Conservation (phyloP, 2,329 filamentous ascomycete species). For the Verticillium dahliae region DNA sequence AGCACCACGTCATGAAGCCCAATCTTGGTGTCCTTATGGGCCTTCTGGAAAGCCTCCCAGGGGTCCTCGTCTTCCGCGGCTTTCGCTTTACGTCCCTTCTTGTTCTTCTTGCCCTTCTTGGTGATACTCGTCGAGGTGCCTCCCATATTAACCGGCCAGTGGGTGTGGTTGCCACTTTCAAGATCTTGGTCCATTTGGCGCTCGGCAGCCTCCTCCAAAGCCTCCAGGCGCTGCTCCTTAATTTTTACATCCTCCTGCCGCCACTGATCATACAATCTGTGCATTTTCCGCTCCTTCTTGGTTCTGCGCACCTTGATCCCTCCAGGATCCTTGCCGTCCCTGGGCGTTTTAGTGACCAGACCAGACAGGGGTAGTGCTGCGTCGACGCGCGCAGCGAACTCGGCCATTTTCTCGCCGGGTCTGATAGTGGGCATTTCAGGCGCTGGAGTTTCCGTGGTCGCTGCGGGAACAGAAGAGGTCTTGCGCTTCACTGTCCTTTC, state of each 20-base stretch:
- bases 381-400: slow-evolving; percentile 79
- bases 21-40: slow-evolving; percentile 49
- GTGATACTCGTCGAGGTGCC: slow-evolving; percentile 35
- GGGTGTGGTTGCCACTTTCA: slow-evolving; percentile 34
- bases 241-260: slow-evolving; percentile 58
- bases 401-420: slow-evolving; percentile 75
- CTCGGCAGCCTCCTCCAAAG: slow-evolving; percentile 57
- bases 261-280: slow-evolving; percentile 75
- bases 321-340: slow-evolving; percentile 54
- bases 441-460: slow-evolving; percentile 13
- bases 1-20: slow-evolving; percentile 56
- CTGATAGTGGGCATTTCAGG: slow-evolving; percentile 59
- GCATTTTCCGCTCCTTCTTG: slow-evolving; percentile 78
- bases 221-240: slow-evolving; percentile 58
- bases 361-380: slow-evolving; percentile 72
- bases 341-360: slow-evolving; percentile 56
- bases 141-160: slow-evolving; percentile 16
- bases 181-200: slow-evolving; percentile 55
- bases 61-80: slow-evolving; percentile 56
- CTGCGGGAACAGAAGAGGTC: slow-evolving; percentile 16
- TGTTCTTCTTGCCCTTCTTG: slow-evolving; percentile 34
- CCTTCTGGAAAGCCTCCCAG: slow-evolving; percentile 67
- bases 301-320: slow-evolving; percentile 66
- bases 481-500: slow-evolving; percentile 23
- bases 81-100: slow-evolving; percentile 34